Conservation (phyloP, 2,329 filamentous ascomycete genomes). For the Cryphonectria carpinicola region DNA sequence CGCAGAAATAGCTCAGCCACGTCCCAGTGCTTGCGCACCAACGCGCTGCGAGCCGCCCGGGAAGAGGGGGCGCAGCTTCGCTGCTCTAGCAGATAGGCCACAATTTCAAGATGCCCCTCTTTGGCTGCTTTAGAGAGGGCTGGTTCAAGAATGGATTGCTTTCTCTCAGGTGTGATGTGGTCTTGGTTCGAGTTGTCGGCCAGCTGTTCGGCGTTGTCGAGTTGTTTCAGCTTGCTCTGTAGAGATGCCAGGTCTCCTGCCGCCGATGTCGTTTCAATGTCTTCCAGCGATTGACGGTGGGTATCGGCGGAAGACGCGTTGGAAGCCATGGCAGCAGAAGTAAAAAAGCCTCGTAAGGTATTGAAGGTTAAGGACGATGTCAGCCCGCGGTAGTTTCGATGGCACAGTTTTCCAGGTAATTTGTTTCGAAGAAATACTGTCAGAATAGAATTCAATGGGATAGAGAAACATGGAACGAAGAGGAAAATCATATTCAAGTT, state of each 20-base stretch:
- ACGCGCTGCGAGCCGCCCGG: background rate
- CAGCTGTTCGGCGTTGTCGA: background rate
- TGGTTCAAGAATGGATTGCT: background rate
- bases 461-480: too few relatives aligned
- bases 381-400: background rate
- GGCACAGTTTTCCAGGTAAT: background rate
- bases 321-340: slow-evolving; percentile 3
- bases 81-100: slow-evolving; percentile 5
- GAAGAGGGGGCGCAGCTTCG: slow-evolving; percentile 3
- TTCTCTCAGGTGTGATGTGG: background rate
- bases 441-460: too few relatives aligned
- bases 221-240: background rate
- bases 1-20: background rate
- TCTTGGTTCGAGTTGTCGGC: background rate
- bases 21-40: slow-evolving; percentile 5
- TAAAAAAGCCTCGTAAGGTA: background rate
- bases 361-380: background rate
- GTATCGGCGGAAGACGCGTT: background rate
- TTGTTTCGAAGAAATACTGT: too few relatives aligned
- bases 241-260: slow-evolving; percentile 6
- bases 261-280: background rate
- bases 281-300: background rate
- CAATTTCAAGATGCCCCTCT: slow-evolving; percentile 2
- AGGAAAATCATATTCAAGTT: too few relatives aligned
- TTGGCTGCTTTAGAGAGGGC: background rate